Percentiles rank a stretch among this genome's conserved stretches.
phyloP scores from a whole-genome alignment of 1,284 basidiomycete species.

The Omphalotus olearius region DNA sequence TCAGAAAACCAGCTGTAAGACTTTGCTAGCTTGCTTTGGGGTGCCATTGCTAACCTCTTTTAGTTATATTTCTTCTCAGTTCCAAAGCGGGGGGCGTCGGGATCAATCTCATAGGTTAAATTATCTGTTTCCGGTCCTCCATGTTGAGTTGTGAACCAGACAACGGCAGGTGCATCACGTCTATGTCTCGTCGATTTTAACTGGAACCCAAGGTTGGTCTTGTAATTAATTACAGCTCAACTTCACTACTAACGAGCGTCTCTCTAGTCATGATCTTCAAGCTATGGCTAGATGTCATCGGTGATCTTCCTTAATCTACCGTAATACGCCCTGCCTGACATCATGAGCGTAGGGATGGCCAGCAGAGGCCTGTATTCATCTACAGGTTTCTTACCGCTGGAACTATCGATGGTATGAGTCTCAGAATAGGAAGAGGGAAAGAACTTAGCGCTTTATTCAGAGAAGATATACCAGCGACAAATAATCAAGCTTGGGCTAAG shows the following conservation, averaged over 20 bases:
- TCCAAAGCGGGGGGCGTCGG: slow-evolving; percentile 95
- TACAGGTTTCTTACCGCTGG: slow-evolving; percentile 88
- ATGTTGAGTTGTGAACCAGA: not conserved
- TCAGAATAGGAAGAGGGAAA: not conserved
- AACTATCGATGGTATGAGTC: slow-evolving; percentile 62
- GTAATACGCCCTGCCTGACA: slow-evolving; percentile 6
- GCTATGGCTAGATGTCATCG: slow-evolving; percentile 97
- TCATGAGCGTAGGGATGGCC: slow-evolving; percentile 72
- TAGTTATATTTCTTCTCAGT: slow-evolving; percentile 90
- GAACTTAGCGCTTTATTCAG: slow-evolving; percentile 29
- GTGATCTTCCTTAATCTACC: slow-evolving; percentile 35
- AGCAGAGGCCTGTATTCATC: slow-evolving; percentile 89
- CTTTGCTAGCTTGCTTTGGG: not conserved
- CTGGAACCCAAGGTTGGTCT: slow-evolving; percentile 85
- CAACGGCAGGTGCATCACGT: slow-evolving; percentile 66
- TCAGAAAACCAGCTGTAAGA: slow-evolving; percentile 63
- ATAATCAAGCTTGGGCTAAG: slow-evolving; percentile 94
- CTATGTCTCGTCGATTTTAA: slow-evolving; percentile 88
- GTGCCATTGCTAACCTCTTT: slow-evolving; percentile 10
- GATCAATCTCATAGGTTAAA: slow-evolving; percentile 75
- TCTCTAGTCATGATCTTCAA: slow-evolving; percentile 80
- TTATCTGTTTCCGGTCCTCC: not conserved
- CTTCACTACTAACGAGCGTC: not conserved
- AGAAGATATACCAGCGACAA: slow-evolving; percentile 90
- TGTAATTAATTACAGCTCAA: not conserved